phyloP scores from a whole-genome alignment of 2,329 filamentous ascomycete species.

The Pseudocercospora macadamiae region DNA sequence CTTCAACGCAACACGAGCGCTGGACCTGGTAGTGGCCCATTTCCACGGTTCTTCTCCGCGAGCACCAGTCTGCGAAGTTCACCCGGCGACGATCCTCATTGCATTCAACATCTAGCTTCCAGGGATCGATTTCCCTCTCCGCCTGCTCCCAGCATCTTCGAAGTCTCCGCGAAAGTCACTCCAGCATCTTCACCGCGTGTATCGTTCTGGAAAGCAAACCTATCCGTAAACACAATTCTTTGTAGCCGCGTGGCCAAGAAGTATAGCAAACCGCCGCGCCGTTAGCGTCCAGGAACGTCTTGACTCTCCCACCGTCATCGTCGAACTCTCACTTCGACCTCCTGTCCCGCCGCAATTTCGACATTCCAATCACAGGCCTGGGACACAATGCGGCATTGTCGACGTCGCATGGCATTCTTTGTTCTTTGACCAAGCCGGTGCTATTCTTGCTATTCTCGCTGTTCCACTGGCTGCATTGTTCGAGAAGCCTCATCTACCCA shows the following conservation, averaged over 20 bases:
- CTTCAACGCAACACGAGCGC: background rate
- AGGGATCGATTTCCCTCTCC: background rate
- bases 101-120: background rate
- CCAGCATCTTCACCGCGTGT: background rate
- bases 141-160: background rate
- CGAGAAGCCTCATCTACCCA: background rate
- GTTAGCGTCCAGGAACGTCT: background rate
- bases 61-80: background rate
- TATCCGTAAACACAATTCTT: background rate
- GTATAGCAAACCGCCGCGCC: background rate
- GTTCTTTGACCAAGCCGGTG: conserved; percentile 1
- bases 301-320: background rate
- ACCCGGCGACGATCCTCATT: conserved; percentile 6
- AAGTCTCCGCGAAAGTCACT: background rate
- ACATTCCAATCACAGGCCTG: background rate
- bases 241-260: conserved; percentile 2
- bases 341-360: background rate
- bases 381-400: conserved; percentile 4
- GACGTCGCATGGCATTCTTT: conserved; percentile 3
- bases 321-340: conserved; percentile 7
- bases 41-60: background rate
- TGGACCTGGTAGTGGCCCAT: background rate
- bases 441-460: conserved; percentile 2
- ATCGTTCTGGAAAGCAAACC: background rate
- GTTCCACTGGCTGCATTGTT: conserved; percentile 3